A percentile compares a stretch with the other conserved stretches of the same genome.
Evolutionary conservation across 352 stramenopile genomes (phyloP).

Genomic region (Phytophthora ohioensis): DNA sequence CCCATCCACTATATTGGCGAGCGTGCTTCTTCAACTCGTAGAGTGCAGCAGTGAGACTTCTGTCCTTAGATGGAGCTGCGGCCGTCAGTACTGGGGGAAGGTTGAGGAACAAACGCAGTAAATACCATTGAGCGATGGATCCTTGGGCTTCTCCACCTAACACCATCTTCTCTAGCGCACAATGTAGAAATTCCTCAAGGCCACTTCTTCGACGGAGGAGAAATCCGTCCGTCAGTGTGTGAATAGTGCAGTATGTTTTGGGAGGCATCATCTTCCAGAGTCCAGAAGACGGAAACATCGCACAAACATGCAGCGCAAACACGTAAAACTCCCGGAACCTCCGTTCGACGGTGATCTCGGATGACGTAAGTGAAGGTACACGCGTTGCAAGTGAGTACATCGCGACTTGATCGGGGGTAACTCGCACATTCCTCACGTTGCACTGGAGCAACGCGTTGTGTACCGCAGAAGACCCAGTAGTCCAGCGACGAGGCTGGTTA

Average conservation of each 20-base stretch:
- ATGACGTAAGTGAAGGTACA: constrained; percentile 33
- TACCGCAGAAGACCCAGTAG: constrained; percentile 5
- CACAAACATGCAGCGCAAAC: constrained; percentile 65
- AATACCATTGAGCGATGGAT: constrained; percentile 71
- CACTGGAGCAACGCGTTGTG: constrained; percentile 49
- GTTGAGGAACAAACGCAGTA: constrained; percentile 73
- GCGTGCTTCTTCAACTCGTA: constrained; percentile 65
- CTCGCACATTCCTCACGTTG: constrained; percentile 60
- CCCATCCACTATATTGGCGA: constrained; percentile 51
- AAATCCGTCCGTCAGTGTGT: constrained; percentile 57
- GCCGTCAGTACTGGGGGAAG: constrained; percentile 42
- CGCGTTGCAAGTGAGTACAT: constrained; percentile 69
- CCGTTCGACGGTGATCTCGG: constrained; percentile 54
- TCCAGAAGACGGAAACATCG: constrained; percentile 70
- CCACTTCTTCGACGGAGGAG: constrained; percentile 69
- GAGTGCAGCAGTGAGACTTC: constrained; percentile 55
- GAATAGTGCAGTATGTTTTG: constrained; percentile 71
- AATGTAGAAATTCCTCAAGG: constrained; percentile 71
- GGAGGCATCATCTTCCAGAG: constrained; percentile 68
- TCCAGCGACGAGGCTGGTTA: constrained; percentile 8
- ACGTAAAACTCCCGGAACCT: constrained; percentile 84
- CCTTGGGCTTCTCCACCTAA: constrained; percentile 54
- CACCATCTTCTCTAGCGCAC: constrained; percentile 68
- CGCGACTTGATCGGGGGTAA: constrained; percentile 61
- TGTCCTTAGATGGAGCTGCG: constrained; percentile 60